Conservation (phyloP, 805 yeast genomes). For the Dipodascus geniculatus region DNA sequence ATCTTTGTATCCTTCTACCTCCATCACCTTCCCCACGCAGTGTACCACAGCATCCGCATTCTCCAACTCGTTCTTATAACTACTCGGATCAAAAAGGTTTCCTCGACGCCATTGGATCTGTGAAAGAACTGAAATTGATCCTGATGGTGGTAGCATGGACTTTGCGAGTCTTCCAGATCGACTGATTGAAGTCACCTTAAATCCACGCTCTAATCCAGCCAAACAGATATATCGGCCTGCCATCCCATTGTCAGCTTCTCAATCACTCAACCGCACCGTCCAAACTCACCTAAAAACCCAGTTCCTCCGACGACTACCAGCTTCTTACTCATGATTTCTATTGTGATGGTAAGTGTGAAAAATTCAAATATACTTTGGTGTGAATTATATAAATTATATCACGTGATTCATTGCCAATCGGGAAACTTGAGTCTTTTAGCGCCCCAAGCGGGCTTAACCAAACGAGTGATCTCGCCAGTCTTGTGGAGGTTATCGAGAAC, state of each 20-base stretch:
- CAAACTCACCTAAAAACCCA: slow-evolving; percentile 52
- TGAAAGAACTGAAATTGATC: slow-evolving; percentile 36
- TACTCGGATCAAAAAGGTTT: slow-evolving; percentile 52
- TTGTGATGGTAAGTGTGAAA: neutral
- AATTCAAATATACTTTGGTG: too few relatives aligned
- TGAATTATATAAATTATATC: too few relatives aligned
- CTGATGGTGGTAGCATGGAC: slow-evolving; percentile 21
- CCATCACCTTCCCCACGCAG: slow-evolving; percentile 66
- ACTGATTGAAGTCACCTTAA: slow-evolving; percentile 56
- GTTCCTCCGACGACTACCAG: slow-evolving; percentile 76
- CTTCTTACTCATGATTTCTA: slow-evolving; percentile 14
- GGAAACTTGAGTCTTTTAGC: slow-evolving; percentile 20
- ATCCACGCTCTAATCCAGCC: slow-evolving; percentile 50
- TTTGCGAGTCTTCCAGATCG: slow-evolving; percentile 10
- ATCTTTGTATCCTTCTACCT: slow-evolving; percentile 54
- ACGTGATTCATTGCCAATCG: slow-evolving; percentile 11
- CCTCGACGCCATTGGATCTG: slow-evolving; percentile 58
- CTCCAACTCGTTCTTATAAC: slow-evolving; percentile 38
- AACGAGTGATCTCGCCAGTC: slow-evolving; percentile 18
- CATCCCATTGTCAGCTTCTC: neutral
- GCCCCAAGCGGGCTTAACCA: slow-evolving; percentile 21
- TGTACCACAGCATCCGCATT: slow-evolving; percentile 65
- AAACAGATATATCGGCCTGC: slow-evolving; percentile 58
- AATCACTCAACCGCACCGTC: neutral
- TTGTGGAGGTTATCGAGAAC: slow-evolving; percentile 20